Percentiles rank a stretch among this genome's conserved stretches.
phyloP scores from a whole-genome alignment of 2,329 filamentous ascomycete genomes.

The Xylaria sp. region DNA sequence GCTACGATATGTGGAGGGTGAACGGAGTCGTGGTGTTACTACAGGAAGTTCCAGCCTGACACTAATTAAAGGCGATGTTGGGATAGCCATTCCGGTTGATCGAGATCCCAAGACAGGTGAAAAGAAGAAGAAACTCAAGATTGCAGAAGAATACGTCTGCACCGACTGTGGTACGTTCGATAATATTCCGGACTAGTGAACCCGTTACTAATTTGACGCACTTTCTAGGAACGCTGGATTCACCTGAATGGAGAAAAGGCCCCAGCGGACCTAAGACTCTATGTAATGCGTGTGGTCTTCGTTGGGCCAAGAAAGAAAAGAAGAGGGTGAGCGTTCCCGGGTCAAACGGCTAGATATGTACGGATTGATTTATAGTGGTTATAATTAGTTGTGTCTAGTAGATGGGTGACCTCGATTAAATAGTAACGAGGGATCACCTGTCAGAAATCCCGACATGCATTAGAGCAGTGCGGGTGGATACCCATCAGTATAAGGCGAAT shows the following conservation, averaged over 20 bases:
- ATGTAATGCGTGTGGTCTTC: conserved; percentile 90
- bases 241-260: conserved; percentile 95
- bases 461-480: not conserved
- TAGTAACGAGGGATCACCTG: not conserved
- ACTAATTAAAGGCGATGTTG: conserved; percentile 85
- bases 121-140: conserved; percentile 90
- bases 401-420: not conserved
- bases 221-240: conserved; percentile 79
- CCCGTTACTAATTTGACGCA: conserved; percentile 26
- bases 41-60: conserved; percentile 85
- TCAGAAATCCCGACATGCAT: not conserved
- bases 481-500: not conserved
- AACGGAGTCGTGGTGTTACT: conserved; percentile 87
- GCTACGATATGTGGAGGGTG: conserved; percentile 86
- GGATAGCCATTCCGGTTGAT: conserved; percentile 85
- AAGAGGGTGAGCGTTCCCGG: conserved; percentile 58
- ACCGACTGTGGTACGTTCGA: conserved; percentile 81
- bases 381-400: not conserved
- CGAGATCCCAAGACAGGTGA: conserved; percentile 77
- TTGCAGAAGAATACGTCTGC: conserved; percentile 89
- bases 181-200: not conserved
- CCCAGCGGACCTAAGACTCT: conserved; percentile 93
- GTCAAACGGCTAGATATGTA: not conserved
- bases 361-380: no score
- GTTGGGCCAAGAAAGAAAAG: conserved; percentile 85